A percentile compares a stretch with the other conserved stretches of the same genome.
phyloP scores from a whole-genome alignment of 495 filamentous ascomycete species.

The Halenospora varia region DNA sequence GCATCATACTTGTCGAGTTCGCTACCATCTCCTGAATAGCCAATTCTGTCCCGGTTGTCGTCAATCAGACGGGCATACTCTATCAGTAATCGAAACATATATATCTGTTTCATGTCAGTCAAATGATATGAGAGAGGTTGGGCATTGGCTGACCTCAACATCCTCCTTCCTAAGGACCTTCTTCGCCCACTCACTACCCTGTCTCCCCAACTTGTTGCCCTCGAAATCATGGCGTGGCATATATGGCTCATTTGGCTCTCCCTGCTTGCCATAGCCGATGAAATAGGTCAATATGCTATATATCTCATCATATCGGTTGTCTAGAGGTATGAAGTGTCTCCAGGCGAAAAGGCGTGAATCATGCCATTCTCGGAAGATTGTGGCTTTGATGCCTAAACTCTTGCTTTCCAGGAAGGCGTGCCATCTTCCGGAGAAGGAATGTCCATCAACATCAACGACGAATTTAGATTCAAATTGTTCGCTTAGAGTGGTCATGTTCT shows the following conservation, averaged over 20 bases:
- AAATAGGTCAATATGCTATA: slow-evolving; percentile 79
- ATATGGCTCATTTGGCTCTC: slow-evolving; percentile 32
- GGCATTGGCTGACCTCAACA: slow-evolving; percentile 44
- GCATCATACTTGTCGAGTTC: background rate
- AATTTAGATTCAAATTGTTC: slow-evolving; percentile 59
- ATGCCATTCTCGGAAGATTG: slow-evolving; percentile 75
- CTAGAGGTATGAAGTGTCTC: slow-evolving; percentile 77
- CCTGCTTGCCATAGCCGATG: slow-evolving; percentile 52
- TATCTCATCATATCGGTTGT: slow-evolving; percentile 70
- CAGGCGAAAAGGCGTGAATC: slow-evolving; percentile 65
- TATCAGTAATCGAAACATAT: slow-evolving; percentile 60
- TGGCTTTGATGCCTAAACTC: slow-evolving; percentile 66
- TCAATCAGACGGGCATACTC: slow-evolving; percentile 66
- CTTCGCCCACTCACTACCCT: slow-evolving; percentile 65
- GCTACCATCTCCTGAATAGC: slow-evolving; percentile 17
- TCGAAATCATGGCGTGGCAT: slow-evolving; percentile 23
- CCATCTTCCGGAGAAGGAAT: slow-evolving; percentile 68
- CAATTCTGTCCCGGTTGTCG: slow-evolving; percentile 58
- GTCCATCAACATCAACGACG: slow-evolving; percentile 71
- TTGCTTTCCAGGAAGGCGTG: slow-evolving; percentile 62
- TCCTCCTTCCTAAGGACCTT: slow-evolving; percentile 63
- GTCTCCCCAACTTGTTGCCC: slow-evolving; percentile 55
- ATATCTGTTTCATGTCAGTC: slow-evolving; percentile 34
- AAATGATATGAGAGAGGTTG: background rate
- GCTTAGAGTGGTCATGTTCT: slow-evolving; percentile 34